phyloP scores from a whole-genome alignment of 306 rosid genomes.

The Adenanthera pavonina region DNA sequence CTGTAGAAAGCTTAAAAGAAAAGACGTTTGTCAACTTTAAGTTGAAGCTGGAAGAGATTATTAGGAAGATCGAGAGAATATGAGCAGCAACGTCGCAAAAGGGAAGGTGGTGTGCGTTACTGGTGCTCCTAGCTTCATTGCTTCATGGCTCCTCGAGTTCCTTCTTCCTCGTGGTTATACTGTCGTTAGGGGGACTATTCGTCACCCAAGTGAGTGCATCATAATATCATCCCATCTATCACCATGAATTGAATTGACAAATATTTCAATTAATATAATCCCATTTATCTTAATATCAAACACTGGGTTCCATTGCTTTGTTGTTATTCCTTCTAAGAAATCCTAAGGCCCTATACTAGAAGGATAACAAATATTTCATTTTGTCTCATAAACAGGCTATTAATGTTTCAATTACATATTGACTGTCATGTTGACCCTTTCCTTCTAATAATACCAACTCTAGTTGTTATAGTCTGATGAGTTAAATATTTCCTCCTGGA shows the following conservation, averaged over 20 bases:
- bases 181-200: slow-evolving; percentile 1
- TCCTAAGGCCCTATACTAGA: not conserved
- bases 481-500: not conserved
- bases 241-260: not conserved
- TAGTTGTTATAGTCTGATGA: not conserved
- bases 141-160: slow-evolving; percentile 6
- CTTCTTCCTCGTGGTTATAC: not conserved
- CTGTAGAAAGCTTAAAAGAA: too few relatives aligned
- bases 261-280: too few relatives aligned
- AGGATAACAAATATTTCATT: not conserved
- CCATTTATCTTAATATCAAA: too few relatives aligned
- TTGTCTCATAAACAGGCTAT: too few relatives aligned
- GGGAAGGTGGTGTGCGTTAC: not conserved
- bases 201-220: not conserved
- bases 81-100: not conserved
- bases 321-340: not conserved
- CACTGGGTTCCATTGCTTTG: not conserved
- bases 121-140: not conserved
- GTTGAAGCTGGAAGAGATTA: not conserved
- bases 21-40: too few relatives aligned
- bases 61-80: not conserved
- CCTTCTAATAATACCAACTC: not conserved
- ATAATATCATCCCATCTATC: not conserved
- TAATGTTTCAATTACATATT: not conserved
- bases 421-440: not conserved